These are phyloP conservation scores for Ilyonectria robusta DNA, from an alignment of 2,329 filamentous ascomycete genomes.

Conservation along the genomic window DNA sequence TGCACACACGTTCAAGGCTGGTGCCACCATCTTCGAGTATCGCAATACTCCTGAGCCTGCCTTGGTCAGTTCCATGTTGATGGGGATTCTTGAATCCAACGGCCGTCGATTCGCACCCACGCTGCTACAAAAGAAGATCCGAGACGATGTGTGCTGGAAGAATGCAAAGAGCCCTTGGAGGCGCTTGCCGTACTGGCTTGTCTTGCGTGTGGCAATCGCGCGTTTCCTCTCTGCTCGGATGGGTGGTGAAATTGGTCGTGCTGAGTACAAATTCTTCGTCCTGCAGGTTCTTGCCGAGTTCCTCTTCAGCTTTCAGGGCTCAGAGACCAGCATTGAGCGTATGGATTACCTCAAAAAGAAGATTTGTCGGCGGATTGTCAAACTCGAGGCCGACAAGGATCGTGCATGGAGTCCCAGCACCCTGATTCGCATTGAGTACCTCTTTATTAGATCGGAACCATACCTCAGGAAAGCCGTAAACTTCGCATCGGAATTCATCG, in stretches of 20 bases:
- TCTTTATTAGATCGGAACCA: constrained; percentile 34
- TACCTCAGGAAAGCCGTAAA: constrained; percentile 25
- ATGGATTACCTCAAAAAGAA: constrained; percentile 44
- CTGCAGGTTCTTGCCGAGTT: constrained; percentile 62
- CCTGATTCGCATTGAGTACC: constrained; percentile 31
- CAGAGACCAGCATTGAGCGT: constrained; percentile 32
- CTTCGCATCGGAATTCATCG: constrained; percentile 31
- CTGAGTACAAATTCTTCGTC: constrained; percentile 72
- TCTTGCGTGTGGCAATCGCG: constrained; percentile 71
- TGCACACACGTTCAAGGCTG: constrained; percentile 67
- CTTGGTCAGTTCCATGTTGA: constrained; percentile 72
- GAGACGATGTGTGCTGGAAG: constrained; percentile 72
- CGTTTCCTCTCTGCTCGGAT: constrained; percentile 62
- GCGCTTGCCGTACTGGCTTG: constrained; percentile 73
- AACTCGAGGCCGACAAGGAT: constrained; percentile 42
- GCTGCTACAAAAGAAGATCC: constrained; percentile 68
- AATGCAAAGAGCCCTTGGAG: constrained; percentile 72
- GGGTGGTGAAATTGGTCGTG: constrained; percentile 45
- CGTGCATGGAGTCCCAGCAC: constrained; percentile 24
- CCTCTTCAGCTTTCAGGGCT: constrained; percentile 54
- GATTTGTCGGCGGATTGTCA: constrained; percentile 44
- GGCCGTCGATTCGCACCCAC: constrained; percentile 58
- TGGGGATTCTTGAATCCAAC: constrained; percentile 71
- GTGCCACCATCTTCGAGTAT: constrained; percentile 63
- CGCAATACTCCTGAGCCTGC: constrained; percentile 72